Conservation (phyloP, 164 flowering plant genomes). For the Stephania yunnanensis region DNA sequence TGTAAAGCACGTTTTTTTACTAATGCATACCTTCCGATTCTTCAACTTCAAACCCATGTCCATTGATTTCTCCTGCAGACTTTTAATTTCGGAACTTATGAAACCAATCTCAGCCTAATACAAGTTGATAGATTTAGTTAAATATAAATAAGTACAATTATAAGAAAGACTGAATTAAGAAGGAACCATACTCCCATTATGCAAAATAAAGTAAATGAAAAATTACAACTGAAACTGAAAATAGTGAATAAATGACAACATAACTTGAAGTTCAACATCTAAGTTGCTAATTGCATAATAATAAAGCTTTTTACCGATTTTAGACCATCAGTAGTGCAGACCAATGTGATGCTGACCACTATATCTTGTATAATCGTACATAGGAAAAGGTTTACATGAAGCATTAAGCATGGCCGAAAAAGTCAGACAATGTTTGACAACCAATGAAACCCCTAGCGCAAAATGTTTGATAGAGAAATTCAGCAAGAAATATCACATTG, state of each 20-base stretch:
- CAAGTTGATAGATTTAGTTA: slow-evolving; percentile 6
- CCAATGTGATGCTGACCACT: not conserved
- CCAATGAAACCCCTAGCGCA: not conserved
- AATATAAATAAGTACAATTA: slow-evolving; percentile 7
- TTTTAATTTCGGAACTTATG: slow-evolving; percentile 92
- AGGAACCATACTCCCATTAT: not conserved
- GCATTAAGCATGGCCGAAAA: not conserved
- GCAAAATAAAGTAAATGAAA: not conserved
- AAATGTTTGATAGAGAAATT: not conserved
- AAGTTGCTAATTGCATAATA: not conserved
- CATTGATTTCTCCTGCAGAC: slow-evolving; percentile 98
- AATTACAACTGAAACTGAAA: not conserved
- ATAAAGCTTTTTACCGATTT: not conserved
- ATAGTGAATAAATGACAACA: not conserved
- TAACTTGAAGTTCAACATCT: not conserved
- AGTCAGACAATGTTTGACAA: not conserved
- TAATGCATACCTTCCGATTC: slow-evolving; percentile 80
- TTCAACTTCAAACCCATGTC: slow-evolving; percentile 97
- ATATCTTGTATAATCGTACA: not conserved
- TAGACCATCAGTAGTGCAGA: no score
- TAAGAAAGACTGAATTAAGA: slow-evolving; percentile 9
- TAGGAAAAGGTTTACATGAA: not conserved
- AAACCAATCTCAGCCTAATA: slow-evolving; percentile 93
- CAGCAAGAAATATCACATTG: not conserved
- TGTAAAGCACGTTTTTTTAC: not conserved